Base-by-base conservation (phyloP, 1,139 yeast genomes). In the Yamadazyma siamensis region DNA sequence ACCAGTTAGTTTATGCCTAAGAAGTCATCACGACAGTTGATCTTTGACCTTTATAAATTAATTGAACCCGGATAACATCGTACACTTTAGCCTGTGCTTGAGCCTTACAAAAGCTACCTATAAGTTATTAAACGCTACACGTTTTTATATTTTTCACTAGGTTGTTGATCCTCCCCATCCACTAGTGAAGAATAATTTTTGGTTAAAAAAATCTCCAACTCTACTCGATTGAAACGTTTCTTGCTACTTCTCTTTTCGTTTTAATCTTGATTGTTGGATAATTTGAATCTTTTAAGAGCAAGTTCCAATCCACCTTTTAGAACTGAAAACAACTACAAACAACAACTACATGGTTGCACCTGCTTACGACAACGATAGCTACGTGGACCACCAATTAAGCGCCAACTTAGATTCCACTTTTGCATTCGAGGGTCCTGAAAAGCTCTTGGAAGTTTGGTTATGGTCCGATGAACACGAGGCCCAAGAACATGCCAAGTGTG, bases 381-480 rank as follows among this genome's bases (percentile, higher is more conserved):
- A 69, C 49, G 77, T 83, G 48, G 87, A 87, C 56, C 87, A 81
- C 57, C 84, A 80, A 42, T 64, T 85, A 31, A 80, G 94, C n/a
- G 80, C 80, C 29, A 72, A 75, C 43, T 63, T 88, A 43, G 96
- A 89, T 59, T 87, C 96, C 19, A 71, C 94, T 13, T 81, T 77
- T 52, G 96, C 96, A 3, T 89, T 89, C 54, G 97, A 89, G 63
- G 98, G 98, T 9, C 97, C 98, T 13, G 98, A 91, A 59, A 91
- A 91, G 60, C 69, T 91, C 36, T 66, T 91, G 30, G 96, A 91
- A 54, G 67, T 91, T 37, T 89, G 96, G 96, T 81, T 88, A 52
- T 80, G 80, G 53, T 52, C 65, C 14, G 50, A 62, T 7, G 62
- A 58, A 24, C 38, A 46, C 15, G 49, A 53, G 17, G 45, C 65